Percentiles rank a stretch among this genome's conserved stretches.
phyloP scores from a whole-genome alignment of 345 rosid genomes.

The Cochlearia excelsa region DNA sequence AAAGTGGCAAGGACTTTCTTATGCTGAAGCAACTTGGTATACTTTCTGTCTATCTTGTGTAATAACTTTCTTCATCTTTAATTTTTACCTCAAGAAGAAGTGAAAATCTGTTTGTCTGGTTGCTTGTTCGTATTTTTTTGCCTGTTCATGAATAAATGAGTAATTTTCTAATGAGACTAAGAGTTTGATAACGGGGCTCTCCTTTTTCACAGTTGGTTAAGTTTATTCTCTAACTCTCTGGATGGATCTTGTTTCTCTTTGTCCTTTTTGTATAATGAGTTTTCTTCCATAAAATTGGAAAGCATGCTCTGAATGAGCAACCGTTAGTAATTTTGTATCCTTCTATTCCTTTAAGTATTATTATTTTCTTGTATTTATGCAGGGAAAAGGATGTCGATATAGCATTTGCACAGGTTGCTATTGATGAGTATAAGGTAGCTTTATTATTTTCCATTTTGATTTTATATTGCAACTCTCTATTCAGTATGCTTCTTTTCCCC shows the following conservation, averaged over 20 bases:
- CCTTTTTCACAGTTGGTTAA: conserved; percentile 1
- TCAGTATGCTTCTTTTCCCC: neutral
- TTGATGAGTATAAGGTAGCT: conserved; percentile 88
- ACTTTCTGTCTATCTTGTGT: conserved; percentile 15
- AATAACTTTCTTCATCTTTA: neutral
- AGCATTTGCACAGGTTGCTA: conserved; percentile 86
- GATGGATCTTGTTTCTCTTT: conserved; percentile 4
- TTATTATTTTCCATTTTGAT: neutral
- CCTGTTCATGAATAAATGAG: neutral
- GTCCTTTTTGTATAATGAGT: conserved; percentile 13
- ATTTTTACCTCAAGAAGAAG: neutral
- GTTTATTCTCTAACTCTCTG: conserved; percentile 9
- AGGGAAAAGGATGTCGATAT: conserved; percentile 97
- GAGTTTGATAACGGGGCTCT: neutral
- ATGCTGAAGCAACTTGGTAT: conserved; percentile 99
- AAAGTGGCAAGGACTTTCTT: conserved; percentile 99
- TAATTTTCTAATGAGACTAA: neutral
- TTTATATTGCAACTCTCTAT: neutral
- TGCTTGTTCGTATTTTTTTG: conserved; percentile 8
- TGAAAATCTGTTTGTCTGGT: conserved; percentile 6
- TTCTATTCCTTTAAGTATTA: conserved; percentile 9
- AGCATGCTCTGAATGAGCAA: conserved; percentile 9
- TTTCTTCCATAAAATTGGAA: conserved; percentile 17
- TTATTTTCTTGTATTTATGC: conserved; percentile 21
- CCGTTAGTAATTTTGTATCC: conserved; percentile 3